Evolutionary conservation across 441 rosid species (phyloP).

Genomic region (Erodium texanum): DNA sequence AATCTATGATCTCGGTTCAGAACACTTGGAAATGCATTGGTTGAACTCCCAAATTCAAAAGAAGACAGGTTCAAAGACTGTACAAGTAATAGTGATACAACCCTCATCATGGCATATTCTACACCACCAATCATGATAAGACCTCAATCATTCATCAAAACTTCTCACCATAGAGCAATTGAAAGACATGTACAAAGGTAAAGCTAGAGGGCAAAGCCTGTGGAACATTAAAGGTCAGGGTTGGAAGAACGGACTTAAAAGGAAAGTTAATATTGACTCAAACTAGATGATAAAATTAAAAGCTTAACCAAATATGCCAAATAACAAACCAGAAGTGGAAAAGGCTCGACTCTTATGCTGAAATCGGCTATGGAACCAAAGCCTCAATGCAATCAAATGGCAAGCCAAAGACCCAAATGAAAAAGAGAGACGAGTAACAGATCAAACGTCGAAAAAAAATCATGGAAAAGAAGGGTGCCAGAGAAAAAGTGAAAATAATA

Average conservation of each 20-base stretch:
- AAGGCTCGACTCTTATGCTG: constrained; percentile 1
- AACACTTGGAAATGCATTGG: constrained; percentile 94
- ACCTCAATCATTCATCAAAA: neutral
- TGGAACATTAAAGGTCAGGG: neutral
- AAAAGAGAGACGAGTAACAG: no score
- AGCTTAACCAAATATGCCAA: constrained; percentile 20
- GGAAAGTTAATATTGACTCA: constrained; percentile 7
- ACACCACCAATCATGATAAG: constrained; percentile 43
- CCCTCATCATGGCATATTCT: constrained; percentile 95
- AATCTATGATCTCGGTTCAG: no score
- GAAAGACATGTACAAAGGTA: constrained; percentile 15
- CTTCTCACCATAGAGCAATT: constrained; percentile 5
- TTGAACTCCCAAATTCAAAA: no score
- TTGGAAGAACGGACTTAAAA: neutral
- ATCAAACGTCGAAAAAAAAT: constrained; percentile 9
- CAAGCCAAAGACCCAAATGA: constrained; percentile 24
- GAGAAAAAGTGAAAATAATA: constrained; percentile 16
- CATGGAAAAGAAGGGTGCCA: no score
- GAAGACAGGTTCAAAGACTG: no score
- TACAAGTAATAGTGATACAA: no score
- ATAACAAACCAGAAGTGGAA: neutral
- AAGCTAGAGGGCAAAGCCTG: neutral
- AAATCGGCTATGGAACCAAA: constrained; percentile 13
- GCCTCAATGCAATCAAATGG: constrained; percentile 18
- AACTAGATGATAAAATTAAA: constrained; percentile 9